Base-by-base conservation (phyloP, 495 filamentous ascomycete genomes). In the Aspergillus haitiensis region DNA sequence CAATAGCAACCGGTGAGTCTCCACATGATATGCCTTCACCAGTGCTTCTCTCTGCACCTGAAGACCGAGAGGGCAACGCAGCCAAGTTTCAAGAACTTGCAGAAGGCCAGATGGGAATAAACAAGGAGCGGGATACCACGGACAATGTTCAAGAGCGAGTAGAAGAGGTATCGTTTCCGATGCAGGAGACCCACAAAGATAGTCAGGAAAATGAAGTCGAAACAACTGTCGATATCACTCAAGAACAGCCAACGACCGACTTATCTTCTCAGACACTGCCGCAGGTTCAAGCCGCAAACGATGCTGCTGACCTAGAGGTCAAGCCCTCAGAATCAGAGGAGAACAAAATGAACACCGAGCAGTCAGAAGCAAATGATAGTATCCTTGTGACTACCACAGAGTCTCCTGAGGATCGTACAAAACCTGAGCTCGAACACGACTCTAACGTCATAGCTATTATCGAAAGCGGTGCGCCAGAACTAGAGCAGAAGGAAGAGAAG, bases 401-500 rank as follows among this genome's bases (percentile, higher is more conserved):
- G 21, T 27, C 21, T 27, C 21, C 21, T 3, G 21, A 27, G 21
- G 21, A 27, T 27, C 21, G 21, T 27, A 27, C 21, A 27, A 27
- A 27, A 27, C 3, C 21, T 1, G 44, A 47, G 15, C 44, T 15
- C n/a, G 21, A 27, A 27, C 21, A 27, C 21, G 44, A 47, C 9
- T n/a, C 44, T 9, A 47, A 47, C 9, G 13, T 8, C 40, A 71
- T 27, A 27, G 21, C 21, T 27, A 3, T 3, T 71, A 59, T 64
- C 61, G 21, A 77, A 76, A 64, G 75, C 73, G 34, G 64, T 68
- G 6, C 65, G 64, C 47, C 76, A 67, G 62, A 75, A 79, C 56
- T 73, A 77, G 64, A 80, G 80, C 67, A 79, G 76, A 57, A 66
- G 64, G 18, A 78, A 78, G 58, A 64, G 31, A 62, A 71, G n/a